phyloP scores from a whole-genome alignment of 2,329 filamentous ascomycete genomes.

The Blastomyces silverae region DNA sequence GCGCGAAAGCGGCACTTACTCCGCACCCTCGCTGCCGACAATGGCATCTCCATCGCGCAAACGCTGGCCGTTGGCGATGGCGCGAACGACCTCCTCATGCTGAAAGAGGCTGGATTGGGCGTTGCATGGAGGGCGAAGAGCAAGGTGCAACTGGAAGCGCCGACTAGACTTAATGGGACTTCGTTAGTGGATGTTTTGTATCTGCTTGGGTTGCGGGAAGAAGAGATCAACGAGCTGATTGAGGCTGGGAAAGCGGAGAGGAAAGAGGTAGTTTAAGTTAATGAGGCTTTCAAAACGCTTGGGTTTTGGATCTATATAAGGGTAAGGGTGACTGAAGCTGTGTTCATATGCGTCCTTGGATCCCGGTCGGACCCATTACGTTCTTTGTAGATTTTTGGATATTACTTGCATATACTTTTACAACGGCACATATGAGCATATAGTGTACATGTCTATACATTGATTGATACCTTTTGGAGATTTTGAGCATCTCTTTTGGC shows the following conservation, averaged over 20 bases:
- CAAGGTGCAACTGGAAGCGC: conserved; percentile 57
- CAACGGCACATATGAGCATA: neutral
- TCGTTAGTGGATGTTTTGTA: conserved; percentile 54
- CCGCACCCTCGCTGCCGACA: conserved; percentile 48
- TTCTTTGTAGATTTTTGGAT: neutral
- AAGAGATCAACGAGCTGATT: conserved; percentile 45
- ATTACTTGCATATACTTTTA: conserved; percentile 1
- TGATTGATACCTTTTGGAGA: neutral
- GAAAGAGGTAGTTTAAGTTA: neutral
- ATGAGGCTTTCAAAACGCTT: neutral
- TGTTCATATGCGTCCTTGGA: neutral
- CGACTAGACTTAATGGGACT: conserved; percentile 52
- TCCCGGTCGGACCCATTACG: neutral
- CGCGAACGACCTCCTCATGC: conserved; percentile 60
- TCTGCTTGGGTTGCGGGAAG: conserved; percentile 49
- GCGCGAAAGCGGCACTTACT: conserved; percentile 53
- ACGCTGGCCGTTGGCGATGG: conserved; percentile 57
- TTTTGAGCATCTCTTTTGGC: neutral
- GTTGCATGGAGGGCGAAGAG: conserved; percentile 60
- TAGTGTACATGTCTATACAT: neutral
- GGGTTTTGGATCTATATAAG: neutral
- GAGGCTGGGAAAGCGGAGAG: neutral
- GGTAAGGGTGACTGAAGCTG: neutral
- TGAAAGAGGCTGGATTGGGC: conserved; percentile 55
- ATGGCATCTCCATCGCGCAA: conserved; percentile 49